Percentiles rank a stretch among this genome's conserved stretches.
phyloP scores from a whole-genome alignment of 495 filamentous ascomycete genomes.

The Aspergillus steynii region DNA sequence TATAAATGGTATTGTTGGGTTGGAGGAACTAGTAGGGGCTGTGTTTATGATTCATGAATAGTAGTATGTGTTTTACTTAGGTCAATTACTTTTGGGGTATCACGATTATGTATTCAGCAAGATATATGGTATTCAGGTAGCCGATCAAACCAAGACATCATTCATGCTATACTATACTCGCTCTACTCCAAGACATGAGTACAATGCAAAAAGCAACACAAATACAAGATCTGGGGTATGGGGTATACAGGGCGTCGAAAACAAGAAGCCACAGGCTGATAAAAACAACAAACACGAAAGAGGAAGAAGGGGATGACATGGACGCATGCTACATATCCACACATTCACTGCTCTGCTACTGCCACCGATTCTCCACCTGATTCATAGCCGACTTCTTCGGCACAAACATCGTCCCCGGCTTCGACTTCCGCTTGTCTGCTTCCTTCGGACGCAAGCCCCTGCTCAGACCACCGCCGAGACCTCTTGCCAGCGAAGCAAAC shows the following conservation, averaged over 20 bases:
- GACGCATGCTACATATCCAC: neutral
- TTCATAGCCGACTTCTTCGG: constrained; percentile 28
- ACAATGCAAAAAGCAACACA: neutral
- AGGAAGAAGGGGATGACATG: neutral
- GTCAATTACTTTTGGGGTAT: neutral
- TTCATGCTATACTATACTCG: neutral
- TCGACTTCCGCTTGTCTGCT: constrained; percentile 24
- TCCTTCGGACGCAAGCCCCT: constrained; percentile 38
- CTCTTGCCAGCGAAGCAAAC: constrained; percentile 48
- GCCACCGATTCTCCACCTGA: constrained; percentile 22
- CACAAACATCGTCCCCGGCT: constrained; percentile 17
- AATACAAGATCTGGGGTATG: neutral
- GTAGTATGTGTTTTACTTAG: neutral
- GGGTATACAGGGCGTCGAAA: constrained; percentile 4
- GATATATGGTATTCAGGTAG: too few relatives aligned
- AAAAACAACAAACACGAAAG: constrained; percentile 3
- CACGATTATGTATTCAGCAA: too few relatives aligned
- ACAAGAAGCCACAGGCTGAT: neutral
- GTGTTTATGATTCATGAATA: neutral
- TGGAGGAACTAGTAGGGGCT: too few relatives aligned
- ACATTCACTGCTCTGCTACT: neutral
- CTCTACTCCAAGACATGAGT: neutral
- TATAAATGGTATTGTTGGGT: too few relatives aligned
- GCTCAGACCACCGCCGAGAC: constrained; percentile 46
- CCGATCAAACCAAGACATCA: neutral